A percentile compares a stretch with the other conserved stretches of the same genome.
phyloP scores from a whole-genome alignment of 805 yeast genomes.

The Candida silvatica region DNA sequence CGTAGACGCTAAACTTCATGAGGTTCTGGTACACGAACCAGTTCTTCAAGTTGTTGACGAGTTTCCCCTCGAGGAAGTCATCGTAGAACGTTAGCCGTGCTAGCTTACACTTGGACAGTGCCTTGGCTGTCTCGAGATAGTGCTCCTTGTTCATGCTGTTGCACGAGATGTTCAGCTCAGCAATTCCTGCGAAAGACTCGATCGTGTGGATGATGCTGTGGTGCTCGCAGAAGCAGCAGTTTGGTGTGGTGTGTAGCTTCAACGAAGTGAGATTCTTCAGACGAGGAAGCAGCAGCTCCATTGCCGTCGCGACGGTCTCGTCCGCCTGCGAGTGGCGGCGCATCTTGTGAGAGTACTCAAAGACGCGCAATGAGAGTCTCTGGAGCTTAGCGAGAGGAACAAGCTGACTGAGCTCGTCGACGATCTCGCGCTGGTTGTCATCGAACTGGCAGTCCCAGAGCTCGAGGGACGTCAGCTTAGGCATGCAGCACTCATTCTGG shows the following conservation, averaged over 20 bases:
- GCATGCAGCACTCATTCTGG: no score
- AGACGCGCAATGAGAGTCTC: no score
- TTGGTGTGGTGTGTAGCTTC: slow-evolving; percentile 17
- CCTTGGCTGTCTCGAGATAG: slow-evolving; percentile 4
- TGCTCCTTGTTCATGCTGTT: slow-evolving; percentile 12
- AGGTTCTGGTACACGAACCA: slow-evolving; percentile 18
- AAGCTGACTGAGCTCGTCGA: no score
- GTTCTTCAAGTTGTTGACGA: slow-evolving; percentile 14
- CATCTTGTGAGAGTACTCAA: no score
- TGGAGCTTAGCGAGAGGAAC: no score
- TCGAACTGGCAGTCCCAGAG: no score
- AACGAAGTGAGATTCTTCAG: slow-evolving; percentile 14
- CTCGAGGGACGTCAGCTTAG: no score
- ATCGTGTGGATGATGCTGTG: slow-evolving; percentile 11
- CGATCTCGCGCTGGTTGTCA: no score
- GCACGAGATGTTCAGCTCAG: slow-evolving; percentile 10
- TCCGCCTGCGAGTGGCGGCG: no score
- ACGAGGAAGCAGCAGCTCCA: no score
- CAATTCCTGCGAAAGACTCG: slow-evolving; percentile 3
- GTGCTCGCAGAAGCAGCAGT: slow-evolving; percentile 21
- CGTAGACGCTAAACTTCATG: no score
- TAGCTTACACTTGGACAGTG: slow-evolving; percentile 4
- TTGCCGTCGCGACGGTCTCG: no score
- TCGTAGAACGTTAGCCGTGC: slow-evolving; percentile 15
- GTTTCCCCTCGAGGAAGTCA: slow-evolving; percentile 12